These are phyloP conservation scores for Dichotomocladium elegans DNA, from an alignment of 371 early-diverging fungal genomes.

Conservation along the genomic window DNA sequence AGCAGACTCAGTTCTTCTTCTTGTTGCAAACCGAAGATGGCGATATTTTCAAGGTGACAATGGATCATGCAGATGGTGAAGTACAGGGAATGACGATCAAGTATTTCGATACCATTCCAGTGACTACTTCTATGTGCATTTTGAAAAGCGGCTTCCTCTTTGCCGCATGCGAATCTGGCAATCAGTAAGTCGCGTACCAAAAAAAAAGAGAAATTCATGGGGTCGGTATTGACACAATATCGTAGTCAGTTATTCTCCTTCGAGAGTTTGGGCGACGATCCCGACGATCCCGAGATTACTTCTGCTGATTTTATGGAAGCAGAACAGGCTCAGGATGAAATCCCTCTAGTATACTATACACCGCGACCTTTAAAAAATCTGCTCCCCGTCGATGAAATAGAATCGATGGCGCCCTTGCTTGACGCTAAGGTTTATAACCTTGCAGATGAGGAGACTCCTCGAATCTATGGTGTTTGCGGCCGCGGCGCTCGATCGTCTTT, in stretches of 20 bases:
- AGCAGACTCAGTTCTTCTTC: conserved; percentile 85
- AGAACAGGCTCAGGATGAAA: conserved; percentile 43
- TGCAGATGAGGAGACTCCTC: conserved; percentile 89
- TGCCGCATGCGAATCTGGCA: conserved; percentile 87
- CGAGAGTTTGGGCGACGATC: conserved; percentile 89
- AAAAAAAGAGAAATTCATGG: background rate
- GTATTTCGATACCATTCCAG: conserved; percentile 94
- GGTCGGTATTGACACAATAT: background rate
- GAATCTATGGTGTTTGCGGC: conserved; percentile 89
- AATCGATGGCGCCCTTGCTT: conserved; percentile 78
- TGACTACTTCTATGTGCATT: conserved; percentile 76
- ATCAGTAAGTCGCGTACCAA: conserved; percentile 88
- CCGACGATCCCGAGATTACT: conserved; percentile 74
- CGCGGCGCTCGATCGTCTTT: conserved; percentile 79
- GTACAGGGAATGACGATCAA: conserved; percentile 74
- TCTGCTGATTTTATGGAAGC: conserved; percentile 67
- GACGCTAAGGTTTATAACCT: conserved; percentile 77
- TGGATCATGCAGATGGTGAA: conserved; percentile 72
- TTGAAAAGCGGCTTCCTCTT: conserved; percentile 93
- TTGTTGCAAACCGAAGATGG: conserved; percentile 91
- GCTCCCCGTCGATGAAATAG: conserved; percentile 84
- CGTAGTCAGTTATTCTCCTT: conserved; percentile 83
- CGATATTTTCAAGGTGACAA: conserved; percentile 91
- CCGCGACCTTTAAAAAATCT: conserved; percentile 84
- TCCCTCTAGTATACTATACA: conserved; percentile 64